Conservation (phyloP, 2,329 filamentous ascomycete species). For the Aspergillus japonicus region DNA sequence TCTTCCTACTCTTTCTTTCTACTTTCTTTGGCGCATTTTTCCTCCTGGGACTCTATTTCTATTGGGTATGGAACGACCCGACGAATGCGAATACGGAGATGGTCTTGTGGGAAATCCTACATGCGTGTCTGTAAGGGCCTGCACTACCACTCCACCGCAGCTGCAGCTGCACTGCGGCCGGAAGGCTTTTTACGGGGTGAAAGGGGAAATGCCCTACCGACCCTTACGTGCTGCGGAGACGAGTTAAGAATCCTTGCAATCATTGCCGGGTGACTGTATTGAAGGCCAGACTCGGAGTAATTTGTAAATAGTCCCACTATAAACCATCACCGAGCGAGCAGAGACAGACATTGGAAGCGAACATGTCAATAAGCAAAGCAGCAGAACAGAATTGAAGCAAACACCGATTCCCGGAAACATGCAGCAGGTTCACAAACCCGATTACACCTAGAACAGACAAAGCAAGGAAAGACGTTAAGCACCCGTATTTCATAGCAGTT, state of each 20-base stretch:
- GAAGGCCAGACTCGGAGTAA: neutral
- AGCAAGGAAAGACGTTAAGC: neutral
- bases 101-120: neutral
- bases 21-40: neutral
- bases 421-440: neutral
- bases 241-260: neutral
- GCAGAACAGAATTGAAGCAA: neutral
- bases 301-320: neutral
- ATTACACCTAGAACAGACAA: neutral
- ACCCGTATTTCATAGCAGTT: too few relatives aligned
- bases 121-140: neutral
- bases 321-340: neutral
- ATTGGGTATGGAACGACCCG: neutral
- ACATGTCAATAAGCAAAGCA: conserved; percentile 2
- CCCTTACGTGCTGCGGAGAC: neutral
- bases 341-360: neutral
- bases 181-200: too few relatives aligned
- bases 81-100: neutral
- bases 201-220: too few relatives aligned
- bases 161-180: too few relatives aligned
- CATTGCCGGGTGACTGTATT: neutral
- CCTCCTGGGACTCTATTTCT: neutral
- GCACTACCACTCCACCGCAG: too few relatives aligned
- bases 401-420: neutral
- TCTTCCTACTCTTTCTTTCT: neutral